These are phyloP conservation scores for Lagerstroemia fauriei DNA, from an alignment of 441 rosid species.

Conservation along the genomic window DNA sequence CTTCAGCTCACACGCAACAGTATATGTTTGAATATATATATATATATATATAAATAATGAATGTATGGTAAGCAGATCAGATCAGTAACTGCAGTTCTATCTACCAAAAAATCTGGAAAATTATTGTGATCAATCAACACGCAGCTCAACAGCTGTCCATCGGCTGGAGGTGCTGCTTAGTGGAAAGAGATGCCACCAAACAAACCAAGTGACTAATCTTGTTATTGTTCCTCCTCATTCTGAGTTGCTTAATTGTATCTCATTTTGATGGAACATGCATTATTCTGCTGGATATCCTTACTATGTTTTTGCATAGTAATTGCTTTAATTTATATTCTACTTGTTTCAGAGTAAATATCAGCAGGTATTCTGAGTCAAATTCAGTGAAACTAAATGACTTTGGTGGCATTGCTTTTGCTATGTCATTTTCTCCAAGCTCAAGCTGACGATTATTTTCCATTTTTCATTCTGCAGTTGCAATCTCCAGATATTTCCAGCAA, in stretches of 20 bases:
- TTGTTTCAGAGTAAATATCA: background rate
- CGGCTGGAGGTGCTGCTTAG: too few relatives aligned
- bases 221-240: background rate
- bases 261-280: background rate
- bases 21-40: too few relatives aligned
- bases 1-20: too few relatives aligned
- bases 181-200: too few relatives aligned
- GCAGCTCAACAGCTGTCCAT: too few relatives aligned
- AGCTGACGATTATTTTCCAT: constrained; percentile 22
- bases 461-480: constrained; percentile 49
- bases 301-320: background rate
- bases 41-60: too few relatives aligned
- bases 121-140: too few relatives aligned
- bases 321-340: background rate
- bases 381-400: background rate
- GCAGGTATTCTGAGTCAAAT: too few relatives aligned
- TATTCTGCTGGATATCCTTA: background rate
- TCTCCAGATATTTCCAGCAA: constrained; percentile 68
- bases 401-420: constrained; percentile 13
- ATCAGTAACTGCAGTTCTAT: too few relatives aligned
- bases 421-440: constrained; percentile 4
- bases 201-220: background rate
- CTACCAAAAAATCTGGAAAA: too few relatives aligned
- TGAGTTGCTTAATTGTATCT: background rate
- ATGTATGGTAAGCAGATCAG: too few relatives aligned